Percentiles rank a stretch among this genome's conserved stretches.
These are phyloP conservation scores for Trichoderma sp. DNA, from an alignment of 2,329 filamentous ascomycete species.

Conservation along the genomic window DNA sequence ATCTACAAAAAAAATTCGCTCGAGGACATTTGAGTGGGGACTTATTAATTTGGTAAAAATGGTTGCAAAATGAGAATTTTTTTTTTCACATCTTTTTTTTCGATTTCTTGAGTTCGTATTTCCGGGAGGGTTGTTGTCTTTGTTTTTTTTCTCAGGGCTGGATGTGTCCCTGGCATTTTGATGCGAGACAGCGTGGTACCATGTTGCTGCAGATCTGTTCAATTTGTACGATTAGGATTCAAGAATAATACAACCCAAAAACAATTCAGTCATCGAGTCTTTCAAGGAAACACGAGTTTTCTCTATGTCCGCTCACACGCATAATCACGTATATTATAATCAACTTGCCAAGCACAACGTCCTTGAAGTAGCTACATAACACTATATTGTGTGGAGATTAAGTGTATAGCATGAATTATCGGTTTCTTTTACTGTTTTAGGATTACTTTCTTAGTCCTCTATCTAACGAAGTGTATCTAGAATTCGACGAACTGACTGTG, in stretches of 20 bases:
- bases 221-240: slow-evolving; percentile 30
- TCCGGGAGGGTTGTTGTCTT: slow-evolving; percentile 3
- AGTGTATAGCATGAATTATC: too few species aligned
- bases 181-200: slow-evolving; percentile 31
- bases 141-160: slow-evolving; percentile 17
- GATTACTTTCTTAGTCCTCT: too few species aligned
- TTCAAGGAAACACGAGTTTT: background rate
- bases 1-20: background rate
- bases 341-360: background rate
- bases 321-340: background rate
- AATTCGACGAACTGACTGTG: too few species aligned
- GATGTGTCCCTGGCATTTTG: slow-evolving; percentile 29
- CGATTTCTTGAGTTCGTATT: slow-evolving; percentile 18
- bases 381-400: too few species aligned
- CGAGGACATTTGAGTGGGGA: slow-evolving; percentile 26
- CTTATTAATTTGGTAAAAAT: slow-evolving; percentile 28
- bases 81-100: background rate
- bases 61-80: slow-evolving; percentile 24
- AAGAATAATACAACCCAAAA: slow-evolving; percentile 25
- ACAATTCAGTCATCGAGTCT: slow-evolving; percentile 22
- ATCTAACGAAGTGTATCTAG: too few species aligned
- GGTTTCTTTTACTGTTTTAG: too few species aligned
- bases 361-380: background rate
- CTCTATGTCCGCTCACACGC: background rate
- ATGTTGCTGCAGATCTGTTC: slow-evolving; percentile 31